phyloP scores from a whole-genome alignment of 306 rosid species.

The Mimosa pudica region DNA sequence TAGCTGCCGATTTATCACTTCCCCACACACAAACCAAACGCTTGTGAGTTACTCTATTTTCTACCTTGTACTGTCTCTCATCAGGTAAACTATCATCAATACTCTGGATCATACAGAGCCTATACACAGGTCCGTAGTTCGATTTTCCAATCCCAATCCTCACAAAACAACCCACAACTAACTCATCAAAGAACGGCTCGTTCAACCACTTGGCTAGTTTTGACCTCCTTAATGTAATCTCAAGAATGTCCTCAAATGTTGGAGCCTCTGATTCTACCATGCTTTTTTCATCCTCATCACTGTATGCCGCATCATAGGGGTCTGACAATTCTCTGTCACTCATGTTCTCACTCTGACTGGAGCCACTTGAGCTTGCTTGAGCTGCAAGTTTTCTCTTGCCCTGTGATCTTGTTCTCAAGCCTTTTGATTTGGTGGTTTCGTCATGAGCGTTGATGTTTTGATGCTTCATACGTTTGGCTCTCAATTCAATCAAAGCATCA shows the following conservation, averaged over 20 bases:
- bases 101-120: conserved; percentile 58
- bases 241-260: conserved; percentile 53
- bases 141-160: conserved; percentile 64
- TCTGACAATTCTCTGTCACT: conserved; percentile 54
- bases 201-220: conserved; percentile 63
- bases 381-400: conserved; percentile 25
- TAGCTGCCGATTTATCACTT: conserved; percentile 56
- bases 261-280: conserved; percentile 46
- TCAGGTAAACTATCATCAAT: conserved; percentile 47
- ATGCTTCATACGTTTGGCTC: conserved; percentile 58
- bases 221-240: conserved; percentile 62
- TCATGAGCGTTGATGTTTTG: conserved; percentile 37
- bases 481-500: conserved; percentile 51
- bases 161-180: conserved; percentile 68
- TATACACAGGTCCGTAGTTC: conserved; percentile 51
- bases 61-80: conserved; percentile 48
- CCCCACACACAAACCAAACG: conserved; percentile 62
- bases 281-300: conserved; percentile 50
- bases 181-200: conserved; percentile 71
- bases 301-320: conserved; percentile 43
- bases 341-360: conserved; percentile 47
- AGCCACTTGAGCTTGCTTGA: conserved; percentile 43
- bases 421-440: conserved; percentile 11
- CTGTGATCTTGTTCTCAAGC: conserved; percentile 27
- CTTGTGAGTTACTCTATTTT: conserved; percentile 59